A percentile compares a stretch with the other conserved stretches of the same genome.
These are phyloP conservation scores for Diaporthe sp. DNA, from an alignment of 2,329 filamentous ascomycete species.

Conservation along the genomic window DNA sequence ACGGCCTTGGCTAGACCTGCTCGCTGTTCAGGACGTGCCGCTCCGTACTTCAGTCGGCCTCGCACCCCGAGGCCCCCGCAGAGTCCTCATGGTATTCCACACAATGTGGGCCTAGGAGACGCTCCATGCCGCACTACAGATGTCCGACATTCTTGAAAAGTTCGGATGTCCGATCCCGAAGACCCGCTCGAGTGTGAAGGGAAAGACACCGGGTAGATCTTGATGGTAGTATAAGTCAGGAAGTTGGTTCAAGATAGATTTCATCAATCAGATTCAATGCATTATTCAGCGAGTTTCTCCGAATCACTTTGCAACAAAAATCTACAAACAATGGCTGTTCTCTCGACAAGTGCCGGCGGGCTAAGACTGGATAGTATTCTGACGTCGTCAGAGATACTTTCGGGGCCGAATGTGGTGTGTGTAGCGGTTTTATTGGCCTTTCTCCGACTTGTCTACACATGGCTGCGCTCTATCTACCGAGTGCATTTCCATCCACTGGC, in stretches of 20 bases:
- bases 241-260: neutral
- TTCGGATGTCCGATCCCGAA: neutral
- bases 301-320: neutral
- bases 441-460: neutral
- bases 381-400: neutral
- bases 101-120: neutral
- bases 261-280: neutral
- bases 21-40: neutral
- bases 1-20: neutral
- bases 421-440: neutral
- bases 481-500: neutral
- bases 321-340: neutral
- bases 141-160: neutral
- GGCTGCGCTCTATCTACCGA: neutral
- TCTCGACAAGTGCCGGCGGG: neutral
- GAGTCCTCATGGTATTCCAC: no score
- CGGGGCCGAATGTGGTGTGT: neutral
- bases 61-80: neutral
- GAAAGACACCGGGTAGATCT: neutral
- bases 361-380: neutral
- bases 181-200: neutral
- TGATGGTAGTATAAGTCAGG: neutral
- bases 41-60: neutral
- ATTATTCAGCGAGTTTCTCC: neutral
- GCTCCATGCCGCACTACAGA: neutral